These are phyloP conservation scores for Balamuthia mandrillaris DNA, from an alignment of 208 protist species.

Conservation along the genomic window DNA sequence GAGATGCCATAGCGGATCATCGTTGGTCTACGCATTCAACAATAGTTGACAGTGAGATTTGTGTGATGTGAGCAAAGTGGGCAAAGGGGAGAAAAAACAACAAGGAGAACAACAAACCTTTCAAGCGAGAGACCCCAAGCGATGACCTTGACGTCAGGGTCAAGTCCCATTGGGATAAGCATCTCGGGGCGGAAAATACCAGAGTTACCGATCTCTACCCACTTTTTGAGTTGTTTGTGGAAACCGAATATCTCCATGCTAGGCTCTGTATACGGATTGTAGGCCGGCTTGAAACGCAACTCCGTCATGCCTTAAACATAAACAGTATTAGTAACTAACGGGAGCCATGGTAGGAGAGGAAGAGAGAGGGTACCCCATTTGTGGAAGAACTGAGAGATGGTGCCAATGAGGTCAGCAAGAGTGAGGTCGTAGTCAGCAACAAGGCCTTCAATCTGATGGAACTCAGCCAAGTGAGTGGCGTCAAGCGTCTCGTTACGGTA, in stretches of 20 bases:
- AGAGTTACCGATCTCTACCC: conserved; percentile 98
- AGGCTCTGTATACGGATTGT: conserved; percentile 99
- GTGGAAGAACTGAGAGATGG: conserved; percentile 95
- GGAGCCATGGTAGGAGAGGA: not conserved
- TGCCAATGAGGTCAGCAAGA: conserved; percentile 97
- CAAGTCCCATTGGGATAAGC: conserved; percentile 96
- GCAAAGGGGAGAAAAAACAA: no score
- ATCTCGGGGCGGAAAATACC: conserved; percentile 96
- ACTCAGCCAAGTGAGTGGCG: conserved; percentile 99
- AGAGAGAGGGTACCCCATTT: conserved; percentile 75
- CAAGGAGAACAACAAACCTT: conserved; percentile 71
- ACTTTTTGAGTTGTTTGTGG: conserved; percentile 90
- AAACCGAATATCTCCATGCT: conserved; percentile 99
- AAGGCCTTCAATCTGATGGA: conserved; percentile 99
- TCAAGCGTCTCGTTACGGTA: conserved; percentile 99
- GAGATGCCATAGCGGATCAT: conserved; percentile 99
- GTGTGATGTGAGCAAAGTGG: not conserved
- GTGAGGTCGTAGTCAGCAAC: conserved; percentile 95
- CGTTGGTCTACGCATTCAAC: conserved; percentile 80
- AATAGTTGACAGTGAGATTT: not conserved
- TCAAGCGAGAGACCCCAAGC: conserved; percentile 99
- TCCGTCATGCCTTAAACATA: conserved; percentile 77
- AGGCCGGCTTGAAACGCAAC: conserved; percentile 99
- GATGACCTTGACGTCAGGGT: conserved; percentile 93
- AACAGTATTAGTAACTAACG: not conserved